phyloP scores from a whole-genome alignment of 1,139 yeast species.

The Candida glucosophila region DNA sequence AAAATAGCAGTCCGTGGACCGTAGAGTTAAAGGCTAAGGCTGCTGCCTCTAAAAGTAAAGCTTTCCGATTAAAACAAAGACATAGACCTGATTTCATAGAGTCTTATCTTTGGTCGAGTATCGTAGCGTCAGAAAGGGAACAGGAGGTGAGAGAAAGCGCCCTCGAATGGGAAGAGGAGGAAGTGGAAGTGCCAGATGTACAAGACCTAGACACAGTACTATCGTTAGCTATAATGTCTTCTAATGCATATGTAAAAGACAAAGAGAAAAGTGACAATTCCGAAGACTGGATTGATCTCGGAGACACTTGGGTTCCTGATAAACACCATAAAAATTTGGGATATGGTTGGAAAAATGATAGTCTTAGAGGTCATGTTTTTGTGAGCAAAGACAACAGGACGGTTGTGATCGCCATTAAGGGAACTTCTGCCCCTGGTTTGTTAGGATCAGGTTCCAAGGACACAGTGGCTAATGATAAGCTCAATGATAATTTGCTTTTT shows the following conservation, averaged over 20 bases:
- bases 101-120: constrained; percentile 53
- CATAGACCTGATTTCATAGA: constrained; percentile 57
- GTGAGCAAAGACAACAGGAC: constrained; percentile 54
- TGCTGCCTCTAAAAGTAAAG: constrained; percentile 11
- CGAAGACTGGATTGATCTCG: constrained; percentile 80
- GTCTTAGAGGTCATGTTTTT: constrained; percentile 87
- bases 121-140: constrained; percentile 36
- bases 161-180: constrained; percentile 48
- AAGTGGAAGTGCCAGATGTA: constrained; percentile 60
- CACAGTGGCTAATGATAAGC: constrained; percentile 72
- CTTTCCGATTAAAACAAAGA: constrained; percentile 47
- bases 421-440: constrained; percentile 82
- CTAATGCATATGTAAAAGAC: constrained; percentile 86
- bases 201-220: constrained; percentile 66
- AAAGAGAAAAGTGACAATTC: constrained; percentile 35
- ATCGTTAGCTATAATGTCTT: constrained; percentile 74
- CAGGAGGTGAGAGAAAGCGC: constrained; percentile 29
- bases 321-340: constrained; percentile 25
- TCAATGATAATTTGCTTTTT: constrained; percentile 80
- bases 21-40: constrained; percentile 21
- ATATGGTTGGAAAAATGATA: constrained; percentile 84
- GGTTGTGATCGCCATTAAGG: constrained; percentile 79
- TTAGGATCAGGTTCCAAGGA: constrained; percentile 70
- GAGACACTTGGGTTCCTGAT: constrained; percentile 46
- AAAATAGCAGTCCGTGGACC: constrained; percentile 36